phyloP scores from a whole-genome alignment of 1,284 basidiomycete genomes.

The Lentinula novae-zelandiae region DNA sequence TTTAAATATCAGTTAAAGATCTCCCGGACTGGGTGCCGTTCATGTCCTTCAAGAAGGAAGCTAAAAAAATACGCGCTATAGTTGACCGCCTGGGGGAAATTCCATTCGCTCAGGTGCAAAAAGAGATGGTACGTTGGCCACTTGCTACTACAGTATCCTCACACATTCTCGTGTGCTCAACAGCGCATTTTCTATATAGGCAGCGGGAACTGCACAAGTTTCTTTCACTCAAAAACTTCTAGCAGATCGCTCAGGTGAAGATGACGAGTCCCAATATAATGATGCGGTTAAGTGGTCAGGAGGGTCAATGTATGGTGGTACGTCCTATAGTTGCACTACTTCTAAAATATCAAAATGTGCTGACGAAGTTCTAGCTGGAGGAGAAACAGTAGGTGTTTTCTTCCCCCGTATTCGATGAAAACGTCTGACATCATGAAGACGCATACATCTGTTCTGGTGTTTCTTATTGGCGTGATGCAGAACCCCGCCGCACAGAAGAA shows the following conservation, averaged over 20 bases:
- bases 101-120: background rate
- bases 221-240: background rate
- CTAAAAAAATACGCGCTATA: background rate
- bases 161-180: too few species aligned
- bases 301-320: constrained; percentile 13
- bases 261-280: background rate
- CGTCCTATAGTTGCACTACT: background rate
- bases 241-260: background rate
- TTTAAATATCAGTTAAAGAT: background rate
- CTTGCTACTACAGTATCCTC: background rate
- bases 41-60: background rate
- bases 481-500: constrained; percentile 15
- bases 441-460: background rate
- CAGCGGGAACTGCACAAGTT: background rate
- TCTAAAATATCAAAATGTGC: background rate
- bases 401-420: background rate
- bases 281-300: background rate
- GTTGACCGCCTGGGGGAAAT: background rate
- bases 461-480: background rate
- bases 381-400: background rate
- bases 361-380: background rate
- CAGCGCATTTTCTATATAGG: background rate
- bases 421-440: background rate
- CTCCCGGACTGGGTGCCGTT: background rate
- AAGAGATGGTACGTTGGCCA: background rate